Percentiles rank a stretch among this genome's conserved stretches.
Evolutionary conservation across 164 flowering plant species (phyloP).

Genomic region (Annona squamosa): DNA sequence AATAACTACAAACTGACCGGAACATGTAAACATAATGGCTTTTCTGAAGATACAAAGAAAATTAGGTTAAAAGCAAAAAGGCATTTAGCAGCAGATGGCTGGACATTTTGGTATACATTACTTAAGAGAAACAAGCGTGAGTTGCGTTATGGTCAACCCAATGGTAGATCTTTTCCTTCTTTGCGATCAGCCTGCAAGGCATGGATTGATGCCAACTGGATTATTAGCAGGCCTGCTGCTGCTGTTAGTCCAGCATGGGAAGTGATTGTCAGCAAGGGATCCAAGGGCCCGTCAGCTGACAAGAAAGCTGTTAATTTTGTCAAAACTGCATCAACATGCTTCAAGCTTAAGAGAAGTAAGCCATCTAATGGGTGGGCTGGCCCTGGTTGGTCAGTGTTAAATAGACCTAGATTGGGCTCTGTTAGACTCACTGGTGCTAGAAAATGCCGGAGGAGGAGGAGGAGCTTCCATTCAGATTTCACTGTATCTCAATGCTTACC

Average conservation of each 20-base stretch:
- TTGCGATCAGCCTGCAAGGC: constrained; percentile 46
- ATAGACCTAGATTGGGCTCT: constrained; percentile 2
- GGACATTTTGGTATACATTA: constrained; percentile 24
- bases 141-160: constrained; percentile 41
- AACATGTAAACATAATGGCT: background rate
- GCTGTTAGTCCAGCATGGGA: background rate
- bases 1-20: background rate
- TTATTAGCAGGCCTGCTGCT: background rate
- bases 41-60: background rate
- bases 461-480: constrained; percentile 9
- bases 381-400: constrained; percentile 3
- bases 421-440: constrained; percentile 8
- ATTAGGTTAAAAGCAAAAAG: constrained; percentile 32
- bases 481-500: constrained; percentile 6
- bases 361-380: constrained; percentile 4
- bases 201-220: constrained; percentile 18
- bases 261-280: constrained; percentile 1
- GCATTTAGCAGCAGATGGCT: constrained; percentile 55
- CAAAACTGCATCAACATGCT: background rate
- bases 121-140: constrained; percentile 12
- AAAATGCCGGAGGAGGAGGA: constrained; percentile 14
- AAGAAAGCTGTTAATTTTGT: background rate
- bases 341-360: constrained; percentile 6
- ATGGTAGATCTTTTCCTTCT: constrained; percentile 29
- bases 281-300: constrained; percentile 1